A percentile compares a stretch with the other conserved stretches of the same genome.
Conservation (phyloP, 1,139 yeast genomes). For the Meyerozyma smithsonii region DNA sequence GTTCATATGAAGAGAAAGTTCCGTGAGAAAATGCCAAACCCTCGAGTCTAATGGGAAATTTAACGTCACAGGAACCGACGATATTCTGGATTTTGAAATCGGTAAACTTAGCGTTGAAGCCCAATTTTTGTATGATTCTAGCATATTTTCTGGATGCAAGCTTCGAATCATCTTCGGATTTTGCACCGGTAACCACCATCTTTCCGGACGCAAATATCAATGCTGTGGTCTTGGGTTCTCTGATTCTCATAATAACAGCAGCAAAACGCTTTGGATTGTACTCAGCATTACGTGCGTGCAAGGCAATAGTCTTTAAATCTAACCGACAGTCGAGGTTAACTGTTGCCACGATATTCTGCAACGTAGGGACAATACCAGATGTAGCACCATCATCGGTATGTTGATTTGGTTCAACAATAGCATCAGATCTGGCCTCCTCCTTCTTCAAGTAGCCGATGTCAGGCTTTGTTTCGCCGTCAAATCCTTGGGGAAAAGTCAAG, state of each 20-base stretch:
- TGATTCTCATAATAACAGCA: conserved; percentile 98
- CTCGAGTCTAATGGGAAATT: conserved; percentile 94
- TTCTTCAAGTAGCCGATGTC: conserved; percentile 18
- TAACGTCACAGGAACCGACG: conserved; percentile 98
- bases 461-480: conserved; percentile 21
- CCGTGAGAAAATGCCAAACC: conserved; percentile 99
- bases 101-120: conserved; percentile 92
- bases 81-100: conserved; percentile 97
- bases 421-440: conserved; percentile 24
- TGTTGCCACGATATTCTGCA: conserved; percentile 96
- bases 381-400: conserved; percentile 66
- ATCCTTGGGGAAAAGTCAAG: conserved; percentile 54
- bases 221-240: conserved; percentile 98
- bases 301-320: conserved; percentile 93
- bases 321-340: conserved; percentile 94
- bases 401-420: conserved; percentile 21
- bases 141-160: conserved; percentile 97
- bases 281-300: conserved; percentile 99
- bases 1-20: conserved; percentile 97
- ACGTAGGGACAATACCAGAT: conserved; percentile 92
- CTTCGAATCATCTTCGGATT: conserved; percentile 95
- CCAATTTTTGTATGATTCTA: conserved; percentile 94
- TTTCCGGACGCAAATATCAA: conserved; percentile 97
- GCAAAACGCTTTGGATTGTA: conserved; percentile 98
- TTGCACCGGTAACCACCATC: conserved; percentile 99